Base-by-base conservation (phyloP, 257 asterid genomes). In the Paulownia fortunei region DNA sequence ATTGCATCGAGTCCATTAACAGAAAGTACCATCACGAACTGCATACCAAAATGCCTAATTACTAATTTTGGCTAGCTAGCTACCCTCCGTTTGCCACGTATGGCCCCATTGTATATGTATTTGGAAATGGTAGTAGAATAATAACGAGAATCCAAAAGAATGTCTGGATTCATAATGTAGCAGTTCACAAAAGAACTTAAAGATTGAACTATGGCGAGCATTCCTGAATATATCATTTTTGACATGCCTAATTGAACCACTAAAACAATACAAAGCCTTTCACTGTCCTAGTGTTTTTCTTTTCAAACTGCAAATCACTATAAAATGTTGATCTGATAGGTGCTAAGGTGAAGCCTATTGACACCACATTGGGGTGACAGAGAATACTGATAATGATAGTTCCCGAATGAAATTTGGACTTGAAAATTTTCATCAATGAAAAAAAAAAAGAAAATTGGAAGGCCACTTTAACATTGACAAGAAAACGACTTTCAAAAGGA, bases 201-300 rank as follows among this genome's bases (percentile, higher is more conserved):
- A 44, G 61, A 42, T 46, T 11, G 41, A 27, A 77, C 55, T 42
- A 60, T 26, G 47, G 75, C 32, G 15, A 23, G 41, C 62, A 69
- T 46, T 55, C 36, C 71, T 39, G 41, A 59, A 39, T 51, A 30
- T 8, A 24, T 60, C 9, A 30, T 60, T 60, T 7, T 21, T 8
- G 19, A 42, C 19, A 8, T 39, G 56, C 72, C 27, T 66, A 18
- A 18, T 66, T n/a, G 37, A 8, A 21, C 11, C 39, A 3, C 4
- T n/a, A 39, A 11, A 7, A 39, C n/a, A n/a, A n/a, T n/a, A n/a
- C n/a, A 4, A 8, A n/a, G n/a, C 18, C 8, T 12, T 2, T 23
- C 3, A 41, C 72, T 18, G 5, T 49, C 59, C 5, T 26, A 26
- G 30, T 55, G 11, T 2, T 18, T 44, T 44, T 61, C 2, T 42